Evolutionary conservation across 306 rosid genomes (phyloP), one percentile per base, ranked within the genome.

Genomic region (Astragalus glycyphyllos): DNA sequence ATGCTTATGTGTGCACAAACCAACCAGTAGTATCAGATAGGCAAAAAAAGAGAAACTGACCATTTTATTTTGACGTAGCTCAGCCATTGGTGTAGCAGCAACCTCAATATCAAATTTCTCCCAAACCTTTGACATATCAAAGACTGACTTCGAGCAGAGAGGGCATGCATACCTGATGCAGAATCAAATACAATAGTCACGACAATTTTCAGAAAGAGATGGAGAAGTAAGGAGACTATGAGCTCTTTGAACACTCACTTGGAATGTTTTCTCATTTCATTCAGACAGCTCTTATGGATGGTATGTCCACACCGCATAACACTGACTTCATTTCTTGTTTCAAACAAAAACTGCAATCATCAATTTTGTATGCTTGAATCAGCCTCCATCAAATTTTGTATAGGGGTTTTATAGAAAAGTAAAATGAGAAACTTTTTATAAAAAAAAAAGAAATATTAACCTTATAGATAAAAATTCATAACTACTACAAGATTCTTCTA

Each of bases 71-170:
- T 78, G 86, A 66, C 81, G 87, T 4, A 37, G 68, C 41, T 84
- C 89, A 1, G 96, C 96, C 88, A 87, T 87, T 14, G 87, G 92
- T 13, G 85, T 84, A 29, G 93, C 89, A 6, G 98, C 97, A 54
- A 90, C 88, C 83, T 93, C 96, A 80, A 73, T 17, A 82, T 92
- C 98, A 47, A 85, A 71, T 76, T 78, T 85, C 79, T 90, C 97
- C 98, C 98, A 93, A 42, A 90, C 92, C 74, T 80, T 86, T 40
- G 97, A 90, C 98, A 93, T 90, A 65, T 90, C 97, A 75, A 89
- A 90, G 15, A 90, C 89, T 0, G 98, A 88, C 77, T 88, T 90
- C 7, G 96, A 88, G 84, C 94, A 93, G 49, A 90, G 85, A 32
- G 98, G 98, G 79, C 98, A 90, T 14, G 90, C 88, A 58, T 85